Conservation (phyloP, 257 asterid genomes). For the Cinchona pubescens region DNA sequence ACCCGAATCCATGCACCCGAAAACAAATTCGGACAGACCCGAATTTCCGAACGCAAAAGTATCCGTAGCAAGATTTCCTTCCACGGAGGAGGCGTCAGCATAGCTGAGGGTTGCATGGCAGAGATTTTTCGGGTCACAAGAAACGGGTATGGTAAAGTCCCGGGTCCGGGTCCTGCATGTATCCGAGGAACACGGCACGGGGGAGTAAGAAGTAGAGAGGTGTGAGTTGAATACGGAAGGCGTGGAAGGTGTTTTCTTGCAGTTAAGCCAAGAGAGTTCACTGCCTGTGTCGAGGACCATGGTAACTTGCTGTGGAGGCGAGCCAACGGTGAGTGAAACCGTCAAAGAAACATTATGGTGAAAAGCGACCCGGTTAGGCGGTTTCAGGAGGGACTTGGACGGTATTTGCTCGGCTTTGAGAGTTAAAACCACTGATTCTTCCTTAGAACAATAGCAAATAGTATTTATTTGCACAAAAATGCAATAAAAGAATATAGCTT, state of each 20-base stretch:
- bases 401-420: slow-evolving; percentile 42
- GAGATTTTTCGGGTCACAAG: slow-evolving; percentile 56
- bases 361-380: slow-evolving; percentile 56
- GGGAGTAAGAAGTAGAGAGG: slow-evolving; percentile 52
- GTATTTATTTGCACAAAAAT: slow-evolving; percentile 25
- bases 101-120: slow-evolving; percentile 73
- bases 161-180: slow-evolving; percentile 64
- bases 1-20: slow-evolving; percentile 78
- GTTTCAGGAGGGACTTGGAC: slow-evolving; percentile 25
- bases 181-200: slow-evolving; percentile 54
- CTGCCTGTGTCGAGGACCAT: slow-evolving; percentile 95
- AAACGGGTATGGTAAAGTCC: slow-evolving; percentile 58
- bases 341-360: slow-evolving; percentile 71
- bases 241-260: slow-evolving; percentile 40
- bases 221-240: slow-evolving; percentile 42
- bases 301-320: slow-evolving; percentile 73
- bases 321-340: slow-evolving; percentile 57
- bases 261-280: slow-evolving; percentile 81
- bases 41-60: slow-evolving; percentile 33
- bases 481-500: slow-evolving; percentile 14
- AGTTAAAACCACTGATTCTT: slow-evolving; percentile 32
- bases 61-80: slow-evolving; percentile 68
- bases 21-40: slow-evolving; percentile 33
- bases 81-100: slow-evolving; percentile 76
- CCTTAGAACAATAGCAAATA: slow-evolving; percentile 24